Percentiles rank a stretch among this genome's conserved stretches.
These are phyloP conservation scores for Musa balbisiana DNA, from an alignment of 202 grass and related monocot genomes.

Conservation along the genomic window DNA sequence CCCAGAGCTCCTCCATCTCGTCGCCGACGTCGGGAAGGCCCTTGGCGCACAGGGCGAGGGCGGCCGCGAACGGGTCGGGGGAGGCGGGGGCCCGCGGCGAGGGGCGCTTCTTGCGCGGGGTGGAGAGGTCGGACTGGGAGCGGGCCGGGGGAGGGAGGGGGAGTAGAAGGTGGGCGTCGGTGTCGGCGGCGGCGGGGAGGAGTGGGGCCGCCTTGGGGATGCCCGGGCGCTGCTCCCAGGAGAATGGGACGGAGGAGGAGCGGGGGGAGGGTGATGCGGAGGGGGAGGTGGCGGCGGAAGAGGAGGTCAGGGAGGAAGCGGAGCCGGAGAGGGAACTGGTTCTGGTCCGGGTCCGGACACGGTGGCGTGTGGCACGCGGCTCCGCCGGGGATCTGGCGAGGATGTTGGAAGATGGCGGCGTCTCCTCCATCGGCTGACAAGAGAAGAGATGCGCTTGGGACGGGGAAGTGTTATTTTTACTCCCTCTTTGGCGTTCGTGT, in stretches of 20 bases:
- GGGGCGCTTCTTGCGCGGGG: neutral
- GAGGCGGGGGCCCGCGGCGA: neutral
- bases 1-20: neutral
- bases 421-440: neutral
- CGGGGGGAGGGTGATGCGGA: neutral
- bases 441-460: neutral
- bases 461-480: neutral
- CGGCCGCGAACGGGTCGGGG: slow-evolving; percentile 2
- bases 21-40: neutral
- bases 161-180: neutral
- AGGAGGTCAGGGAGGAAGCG: neutral
- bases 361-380: neutral
- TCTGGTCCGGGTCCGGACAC: neutral
- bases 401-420: neutral
- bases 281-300: neutral
- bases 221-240: slow-evolving; percentile 12
- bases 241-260: slow-evolving; percentile 15
- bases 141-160: slow-evolving; percentile 4
- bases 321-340: neutral
- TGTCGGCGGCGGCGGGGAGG: neutral
- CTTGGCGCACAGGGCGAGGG: slow-evolving; percentile 2
- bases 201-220: neutral
- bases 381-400: neutral
- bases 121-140: neutral
- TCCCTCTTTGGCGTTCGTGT: neutral